phyloP scores from a whole-genome alignment of 495 filamentous ascomycete species.

The Neurospora pannonica region DNA sequence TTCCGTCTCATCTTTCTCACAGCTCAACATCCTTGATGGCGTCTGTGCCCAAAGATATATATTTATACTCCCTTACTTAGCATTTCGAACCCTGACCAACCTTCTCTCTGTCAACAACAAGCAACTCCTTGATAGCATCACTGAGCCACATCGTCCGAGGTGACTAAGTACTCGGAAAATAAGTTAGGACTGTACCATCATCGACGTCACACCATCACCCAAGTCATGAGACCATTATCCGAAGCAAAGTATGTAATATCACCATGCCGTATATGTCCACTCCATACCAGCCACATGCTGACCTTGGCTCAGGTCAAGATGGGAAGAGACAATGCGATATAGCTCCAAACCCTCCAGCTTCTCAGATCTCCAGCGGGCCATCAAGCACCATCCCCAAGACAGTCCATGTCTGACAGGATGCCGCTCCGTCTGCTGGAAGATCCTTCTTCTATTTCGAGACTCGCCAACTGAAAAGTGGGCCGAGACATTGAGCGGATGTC shows the following conservation, averaged over 20 bases:
- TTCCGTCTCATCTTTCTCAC: neutral
- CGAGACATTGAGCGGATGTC: conserved; percentile 52
- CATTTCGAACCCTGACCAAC: neutral
- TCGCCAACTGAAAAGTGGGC: conserved; percentile 61
- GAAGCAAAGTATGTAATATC: conserved; percentile 45
- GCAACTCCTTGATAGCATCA: neutral
- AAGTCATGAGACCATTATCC: conserved; percentile 52
- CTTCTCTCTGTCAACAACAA: neutral
- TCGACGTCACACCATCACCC: neutral
- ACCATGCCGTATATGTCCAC: neutral
- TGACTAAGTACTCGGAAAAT: neutral
- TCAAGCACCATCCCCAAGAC: conserved; percentile 45
- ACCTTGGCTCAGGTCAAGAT: conserved; percentile 38
- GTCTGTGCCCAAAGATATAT: neutral
- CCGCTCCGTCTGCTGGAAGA: conserved; percentile 91
- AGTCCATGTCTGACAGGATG: conserved; percentile 62
- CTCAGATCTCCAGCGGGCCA: conserved; percentile 54
- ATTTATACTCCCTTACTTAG: neutral
- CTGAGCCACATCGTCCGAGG: neutral
- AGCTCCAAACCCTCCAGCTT: conserved; percentile 37
- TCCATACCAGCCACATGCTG: conserved; percentile 4
- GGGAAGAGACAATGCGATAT: conserved; percentile 55
- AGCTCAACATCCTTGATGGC: neutral
- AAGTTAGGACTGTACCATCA: neutral
- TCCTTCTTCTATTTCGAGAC: conserved; percentile 70